These are phyloP conservation scores for Alternaria gansuensis DNA, from an alignment of 2,329 filamentous ascomycete genomes.

Conservation along the genomic window DNA sequence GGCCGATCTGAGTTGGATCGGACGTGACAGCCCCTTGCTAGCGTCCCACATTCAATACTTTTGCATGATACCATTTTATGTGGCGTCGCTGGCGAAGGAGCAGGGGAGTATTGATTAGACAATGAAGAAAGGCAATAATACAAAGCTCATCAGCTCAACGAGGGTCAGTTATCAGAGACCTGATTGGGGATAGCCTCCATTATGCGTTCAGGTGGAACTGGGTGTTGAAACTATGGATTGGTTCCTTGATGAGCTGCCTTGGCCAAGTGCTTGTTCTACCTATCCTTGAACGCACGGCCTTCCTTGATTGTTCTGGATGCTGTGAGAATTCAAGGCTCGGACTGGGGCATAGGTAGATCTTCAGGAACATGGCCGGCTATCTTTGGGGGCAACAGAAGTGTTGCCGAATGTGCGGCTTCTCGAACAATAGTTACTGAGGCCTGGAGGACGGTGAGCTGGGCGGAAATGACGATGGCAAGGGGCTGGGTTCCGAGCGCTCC, in stretches of 20 bases:
- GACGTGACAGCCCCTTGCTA: too few species aligned
- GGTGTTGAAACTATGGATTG: too few species aligned
- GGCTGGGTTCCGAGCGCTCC: constrained; percentile 13
- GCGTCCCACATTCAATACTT: too few species aligned
- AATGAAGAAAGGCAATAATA: constrained; percentile 15
- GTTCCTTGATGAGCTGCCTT: too few species aligned
- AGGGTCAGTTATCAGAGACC: constrained; percentile 29
- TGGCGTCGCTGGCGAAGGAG: constrained; percentile 23
- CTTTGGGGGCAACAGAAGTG: constrained; percentile 16
- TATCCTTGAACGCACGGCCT: too few species aligned
- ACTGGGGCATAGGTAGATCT: constrained; percentile 15
- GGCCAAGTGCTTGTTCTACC: too few species aligned
- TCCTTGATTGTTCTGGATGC: too few species aligned
- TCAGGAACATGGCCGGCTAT: constrained; percentile 21
- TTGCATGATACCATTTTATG: constrained; percentile 1
- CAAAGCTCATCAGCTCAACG: constrained; percentile 7
- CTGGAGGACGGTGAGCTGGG: constrained; percentile 14
- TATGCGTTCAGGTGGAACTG: background rate
- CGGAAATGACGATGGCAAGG: constrained; percentile 26
- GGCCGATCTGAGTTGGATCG: too few species aligned
- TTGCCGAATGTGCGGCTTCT: constrained; percentile 20
- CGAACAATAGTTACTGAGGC: constrained; percentile 10
- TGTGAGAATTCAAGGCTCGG: background rate
- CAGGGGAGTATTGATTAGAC: constrained; percentile 22
- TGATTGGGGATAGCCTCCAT: constrained; percentile 18